phyloP scores from a whole-genome alignment of 345 rosid species.

The Populus nigra region DNA sequence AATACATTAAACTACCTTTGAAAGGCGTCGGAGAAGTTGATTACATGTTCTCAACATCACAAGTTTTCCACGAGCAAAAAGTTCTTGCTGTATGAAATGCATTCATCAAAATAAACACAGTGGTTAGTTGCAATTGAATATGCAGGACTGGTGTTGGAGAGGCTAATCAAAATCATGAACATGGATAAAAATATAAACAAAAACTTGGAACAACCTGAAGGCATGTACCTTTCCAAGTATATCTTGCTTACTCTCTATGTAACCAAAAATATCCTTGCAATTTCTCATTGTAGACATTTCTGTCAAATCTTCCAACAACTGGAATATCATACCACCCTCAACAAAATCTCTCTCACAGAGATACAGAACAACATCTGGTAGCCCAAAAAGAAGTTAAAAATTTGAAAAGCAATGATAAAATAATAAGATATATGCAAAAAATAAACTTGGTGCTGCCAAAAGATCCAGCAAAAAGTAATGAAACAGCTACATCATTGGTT shows the following conservation, averaged over 20 bases:
- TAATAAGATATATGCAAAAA: not conserved
- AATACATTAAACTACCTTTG: slow-evolving; percentile 53
- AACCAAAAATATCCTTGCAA: slow-evolving; percentile 88
- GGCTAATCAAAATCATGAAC: not conserved
- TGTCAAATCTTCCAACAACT: slow-evolving; percentile 90
- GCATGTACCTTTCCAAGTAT: slow-evolving; percentile 74
- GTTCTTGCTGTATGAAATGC: slow-evolving; percentile 67
- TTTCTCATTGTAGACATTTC: slow-evolving; percentile 98
- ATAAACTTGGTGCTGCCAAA: not conserved
- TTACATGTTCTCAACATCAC: slow-evolving; percentile 99
- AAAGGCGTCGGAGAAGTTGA: slow-evolving; percentile 97
- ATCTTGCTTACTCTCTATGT: slow-evolving; percentile 93
- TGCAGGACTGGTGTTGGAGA: slow-evolving; percentile 1
- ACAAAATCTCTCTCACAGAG: slow-evolving; percentile 97
- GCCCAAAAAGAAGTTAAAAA: not conserved
- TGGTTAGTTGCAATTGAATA: slow-evolving; percentile 7
- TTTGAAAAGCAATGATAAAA: slow-evolving; percentile 2
- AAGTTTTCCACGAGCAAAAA: slow-evolving; percentile 98
- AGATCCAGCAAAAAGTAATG: not conserved
- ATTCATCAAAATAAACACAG: slow-evolving; percentile 5
- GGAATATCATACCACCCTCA: slow-evolving; percentile 99
- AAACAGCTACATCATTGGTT: not conserved
- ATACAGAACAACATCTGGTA: slow-evolving; percentile 75
- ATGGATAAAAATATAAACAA: not conserved
- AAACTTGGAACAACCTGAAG: slow-evolving; percentile 2